Base-by-base conservation (phyloP, 192 early-diverging fungal genomes). In the Helicostylum pulchrum region DNA sequence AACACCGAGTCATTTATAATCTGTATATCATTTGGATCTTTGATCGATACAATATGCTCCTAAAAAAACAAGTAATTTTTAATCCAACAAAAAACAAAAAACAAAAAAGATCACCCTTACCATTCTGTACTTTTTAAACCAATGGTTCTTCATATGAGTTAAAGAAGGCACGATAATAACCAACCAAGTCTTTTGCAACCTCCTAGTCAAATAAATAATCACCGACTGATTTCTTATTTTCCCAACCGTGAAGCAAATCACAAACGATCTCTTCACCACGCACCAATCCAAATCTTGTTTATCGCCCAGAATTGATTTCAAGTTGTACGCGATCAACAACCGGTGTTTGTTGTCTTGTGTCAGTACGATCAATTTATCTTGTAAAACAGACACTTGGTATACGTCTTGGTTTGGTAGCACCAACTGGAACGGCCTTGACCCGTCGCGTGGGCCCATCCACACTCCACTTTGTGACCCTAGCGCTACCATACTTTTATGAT, bases 401-500 rank as follows among this genome's bases (percentile, higher is more conserved):
- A 31, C 31, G 10, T 58, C 56, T 12, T 58, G 42, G 4, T 39
- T 11, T 2, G 11, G 17, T 6, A 58, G 8, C 0, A 23, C 56
- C 34, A 58, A 17, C 5, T 20, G 14, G n/a, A 58, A 58, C 3
- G 32, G 7, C 19, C 32, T 32, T 19, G 56, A 44, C 5, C 56
- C 56, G 21, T 58, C 56, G 3, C 20, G n/a, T 7, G 56, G 56
- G 17, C 65, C 65, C 7, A 58, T 49, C 65, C 65, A 66, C 0
- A 66, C 46, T 0, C 65, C 65, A 50, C 50, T 6, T 17, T 66
- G 65, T 2, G 65, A 50, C 1, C 65, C 65, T 2, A 66, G 46
- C 8, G 48, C 65, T 12, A 66, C 45, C 26, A 56, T 66, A 15
- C 12, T 30, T 21, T 58, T 58, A 44, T 17, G n/a, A 44, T 58